Evolutionary conservation across 441 rosid species (phyloP), one percentile per base, ranked within the genome.

Genomic region (Populus hybrid): DNA sequence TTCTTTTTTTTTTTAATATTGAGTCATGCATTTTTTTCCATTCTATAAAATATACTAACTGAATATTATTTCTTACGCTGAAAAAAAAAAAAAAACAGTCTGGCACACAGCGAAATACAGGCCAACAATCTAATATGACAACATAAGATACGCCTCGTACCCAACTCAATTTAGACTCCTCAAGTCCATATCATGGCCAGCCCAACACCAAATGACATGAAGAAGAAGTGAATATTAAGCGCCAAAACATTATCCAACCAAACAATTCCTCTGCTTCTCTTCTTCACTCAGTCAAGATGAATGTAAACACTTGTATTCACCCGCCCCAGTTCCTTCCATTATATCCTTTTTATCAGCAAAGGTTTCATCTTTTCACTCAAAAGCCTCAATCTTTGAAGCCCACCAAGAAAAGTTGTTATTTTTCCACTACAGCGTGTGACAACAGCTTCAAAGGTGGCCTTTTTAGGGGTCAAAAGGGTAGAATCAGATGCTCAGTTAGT

Each of bases 241-340:
- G 21, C 61, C 21, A 53, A 53, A 53, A 53, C 61, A 18, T 53
- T 53, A 53, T 53, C 61, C 61, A 53, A 53, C n/a, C n/a, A 1
- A 53, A 53, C 72, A 24, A 56, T 36, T 1, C 7, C 59, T 68
- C 11, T 42, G 23, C 23, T 31, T 20, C 24, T 36, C 24, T 21
- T 61, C 20, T 6, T 35, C 33, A 23, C 3, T 23, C 42, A 26
- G 8, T 28, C 38, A 69, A 74, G 33, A 73, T 79, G 78, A 66
- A 16, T 64, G 2, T 56, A 29, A 10, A 71, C 40, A 7, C 73
- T 74, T 69, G 31, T 66, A 9, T 64, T n/a, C 82, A 78, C 21
- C 56, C 79, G 20, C 45, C 81, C 67, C 92, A 83, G 31, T 77
- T 86, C 59, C 68, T 83, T 21, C 81, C 78, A 5, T 84, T 82